These are phyloP conservation scores for Tagetes patula DNA, from an alignment of 129 eudicot genomes.

Conservation along the genomic window DNA sequence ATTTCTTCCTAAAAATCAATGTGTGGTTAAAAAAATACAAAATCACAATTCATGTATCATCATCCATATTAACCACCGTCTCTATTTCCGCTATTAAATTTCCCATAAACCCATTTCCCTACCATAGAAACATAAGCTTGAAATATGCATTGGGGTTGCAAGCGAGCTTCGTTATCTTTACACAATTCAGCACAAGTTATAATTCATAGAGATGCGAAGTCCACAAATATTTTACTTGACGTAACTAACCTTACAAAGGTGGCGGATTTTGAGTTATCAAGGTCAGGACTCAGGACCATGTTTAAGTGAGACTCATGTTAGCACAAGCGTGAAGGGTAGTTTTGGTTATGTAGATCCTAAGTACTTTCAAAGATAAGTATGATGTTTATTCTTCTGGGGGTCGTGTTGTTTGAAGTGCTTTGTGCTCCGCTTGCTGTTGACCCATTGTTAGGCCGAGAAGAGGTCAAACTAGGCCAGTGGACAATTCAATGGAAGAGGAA, in stretches of 20 bases:
- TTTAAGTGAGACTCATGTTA: conserved; percentile 76
- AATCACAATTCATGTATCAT: background rate
- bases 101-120: conserved; percentile 7
- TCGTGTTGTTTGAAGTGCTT: conserved; percentile 70
- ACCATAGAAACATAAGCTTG: conserved; percentile 78
- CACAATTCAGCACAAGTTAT: conserved; percentile 80
- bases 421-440: conserved; percentile 83
- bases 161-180: conserved; percentile 87
- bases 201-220: conserved; percentile 79
- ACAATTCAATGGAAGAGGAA: conserved; percentile 67
- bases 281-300: conserved; percentile 84
- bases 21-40: background rate
- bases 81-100: conserved; percentile 11
- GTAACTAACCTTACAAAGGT: conserved; percentile 69
- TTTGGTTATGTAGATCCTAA: conserved; percentile 78
- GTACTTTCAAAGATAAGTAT: conserved; percentile 53
- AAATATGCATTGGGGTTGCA: conserved; percentile 84
- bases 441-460: conserved; percentile 58
- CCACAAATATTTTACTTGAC: conserved; percentile 73
- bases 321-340: conserved; percentile 88
- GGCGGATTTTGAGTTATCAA: conserved; percentile 78
- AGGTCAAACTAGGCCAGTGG: conserved; percentile 83
- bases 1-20: too few species aligned
- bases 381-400: conserved; percentile 83
- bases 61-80: conserved; percentile 16